Percentiles rank a stretch among this genome's conserved stretches.
phyloP scores from a whole-genome alignment of 805 yeast species.

The Clavispora asparagi region DNA sequence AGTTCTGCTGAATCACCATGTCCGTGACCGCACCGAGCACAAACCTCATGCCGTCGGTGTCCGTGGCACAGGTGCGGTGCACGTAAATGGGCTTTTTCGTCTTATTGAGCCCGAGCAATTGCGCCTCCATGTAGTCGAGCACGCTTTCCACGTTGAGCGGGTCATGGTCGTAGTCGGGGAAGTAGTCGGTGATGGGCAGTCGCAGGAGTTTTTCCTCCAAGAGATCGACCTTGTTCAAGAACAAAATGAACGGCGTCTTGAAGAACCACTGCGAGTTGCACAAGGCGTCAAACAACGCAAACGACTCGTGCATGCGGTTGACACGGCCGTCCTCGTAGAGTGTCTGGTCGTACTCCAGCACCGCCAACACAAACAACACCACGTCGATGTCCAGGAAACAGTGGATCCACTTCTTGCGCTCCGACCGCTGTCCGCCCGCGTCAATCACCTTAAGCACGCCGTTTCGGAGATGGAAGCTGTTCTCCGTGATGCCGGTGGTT shows the following conservation, averaged over 20 bases:
- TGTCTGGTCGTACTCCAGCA: conserved; percentile 88
- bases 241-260: conserved; percentile 82
- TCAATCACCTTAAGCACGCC: conserved; percentile 75
- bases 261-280: conserved; percentile 83
- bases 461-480: conserved; percentile 61
- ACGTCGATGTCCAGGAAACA: conserved; percentile 89
- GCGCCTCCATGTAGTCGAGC: conserved; percentile 61
- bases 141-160: conserved; percentile 64
- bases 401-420: conserved; percentile 91
- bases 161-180: conserved; percentile 70
- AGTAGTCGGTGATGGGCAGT: conserved; percentile 65
- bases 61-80: conserved; percentile 95
- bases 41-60: conserved; percentile 80
- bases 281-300: conserved; percentile 75
- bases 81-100: conserved; percentile 76
- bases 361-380: conserved; percentile 81
- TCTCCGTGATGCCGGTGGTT: conserved; percentile 93
- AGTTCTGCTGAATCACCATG: conserved; percentile 76
- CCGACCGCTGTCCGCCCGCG: conserved; percentile 95
- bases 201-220: conserved; percentile 63
- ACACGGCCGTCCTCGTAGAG: conserved; percentile 85
- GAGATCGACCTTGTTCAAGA: conserved; percentile 83
- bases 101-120: conserved; percentile 60
- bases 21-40: conserved; percentile 92
- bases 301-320: conserved; percentile 87